These are phyloP conservation scores for Xylaria intraflava DNA, from an alignment of 495 filamentous ascomycete genomes.

Conservation along the genomic window DNA sequence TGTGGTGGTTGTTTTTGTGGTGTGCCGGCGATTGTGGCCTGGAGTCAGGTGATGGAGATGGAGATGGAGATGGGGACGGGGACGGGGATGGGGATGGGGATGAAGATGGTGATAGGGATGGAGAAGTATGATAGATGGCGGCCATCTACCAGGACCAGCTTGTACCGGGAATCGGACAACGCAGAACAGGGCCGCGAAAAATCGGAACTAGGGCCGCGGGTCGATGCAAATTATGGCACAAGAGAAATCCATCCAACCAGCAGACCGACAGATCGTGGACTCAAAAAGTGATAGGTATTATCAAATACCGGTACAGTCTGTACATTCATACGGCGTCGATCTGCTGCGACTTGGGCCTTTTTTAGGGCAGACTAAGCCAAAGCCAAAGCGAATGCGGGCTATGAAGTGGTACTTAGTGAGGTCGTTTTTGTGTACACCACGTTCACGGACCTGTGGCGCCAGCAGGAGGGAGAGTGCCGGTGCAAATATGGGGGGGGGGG, in stretches of 20 bases:
- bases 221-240: constrained; percentile 2
- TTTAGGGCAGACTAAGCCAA: constrained; percentile 8
- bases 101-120: background rate
- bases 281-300: background rate
- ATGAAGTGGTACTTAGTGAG: background rate
- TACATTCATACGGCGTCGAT: too few species aligned
- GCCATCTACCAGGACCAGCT: constrained; percentile 8
- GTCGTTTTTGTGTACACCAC: too few species aligned
- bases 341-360: background rate
- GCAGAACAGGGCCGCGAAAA: background rate
- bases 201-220: constrained; percentile 1
- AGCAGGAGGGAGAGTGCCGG: background rate
- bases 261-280: background rate
- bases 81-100: background rate
- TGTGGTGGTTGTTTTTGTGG: background rate
- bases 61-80: background rate
- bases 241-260: constrained; percentile 6
- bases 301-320: background rate
- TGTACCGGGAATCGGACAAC: background rate
- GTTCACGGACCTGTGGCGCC: background rate
- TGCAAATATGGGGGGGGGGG: background rate
- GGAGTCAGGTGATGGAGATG: background rate
- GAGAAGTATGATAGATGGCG: constrained; percentile 4
- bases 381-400: constrained; percentile 1
- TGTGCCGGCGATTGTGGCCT: background rate